Base-by-base conservation (phyloP, 257 asterid species). In the Solanum arcanum region DNA sequence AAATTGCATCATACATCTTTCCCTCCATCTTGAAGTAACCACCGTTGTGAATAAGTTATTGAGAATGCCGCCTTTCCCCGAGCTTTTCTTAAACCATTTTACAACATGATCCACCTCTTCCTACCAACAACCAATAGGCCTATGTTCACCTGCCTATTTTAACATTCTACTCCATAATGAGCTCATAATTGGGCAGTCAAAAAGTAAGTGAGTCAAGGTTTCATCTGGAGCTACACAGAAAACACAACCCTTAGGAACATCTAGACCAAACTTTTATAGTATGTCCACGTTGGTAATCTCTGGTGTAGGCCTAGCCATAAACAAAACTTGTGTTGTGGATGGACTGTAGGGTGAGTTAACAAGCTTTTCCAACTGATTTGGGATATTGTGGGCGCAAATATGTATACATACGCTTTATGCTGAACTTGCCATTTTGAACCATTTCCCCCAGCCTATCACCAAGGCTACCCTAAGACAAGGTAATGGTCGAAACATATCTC, bases 41-140 rank as follows among this genome's bases (percentile, higher is more conserved):
- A 49, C 21, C 21, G 10, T 42, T 42, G 47, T 4, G 1, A 49
- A 49, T 49, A 49, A 49, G 3, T 8, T 49, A 1, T 9, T 49
- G 21, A 49, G 21, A 14, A 49, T 15, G 9, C 21, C 6, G 6
- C 21, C 1, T 15, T 5, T 49, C 9, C 21, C 1, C 0, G 0
- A 49, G 21, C 21, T 15, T 49, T 49, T 5, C 62, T 16, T 52
- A 52, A 23, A 23, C 62, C 62, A 49, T 49, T 49, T 49, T 49
- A 49, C 60, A 16, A 0, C 6, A 3, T 59, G 27, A 3, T 5
- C 25, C 25, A 20, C 13, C 2, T 59, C 12, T 21, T 21, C 27
- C 2, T 59, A 12, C 68, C 6, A 59, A 23, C 13, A 20, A 59
- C 68, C 1, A 59, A 59, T 21, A 20, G 12, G 12, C 12, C 27